A percentile compares a stretch with the other conserved stretches of the same genome.
These are phyloP conservation scores for Leptodontidium sp. DNA, from an alignment of 2,329 filamentous ascomycete genomes.

Conservation along the genomic window DNA sequence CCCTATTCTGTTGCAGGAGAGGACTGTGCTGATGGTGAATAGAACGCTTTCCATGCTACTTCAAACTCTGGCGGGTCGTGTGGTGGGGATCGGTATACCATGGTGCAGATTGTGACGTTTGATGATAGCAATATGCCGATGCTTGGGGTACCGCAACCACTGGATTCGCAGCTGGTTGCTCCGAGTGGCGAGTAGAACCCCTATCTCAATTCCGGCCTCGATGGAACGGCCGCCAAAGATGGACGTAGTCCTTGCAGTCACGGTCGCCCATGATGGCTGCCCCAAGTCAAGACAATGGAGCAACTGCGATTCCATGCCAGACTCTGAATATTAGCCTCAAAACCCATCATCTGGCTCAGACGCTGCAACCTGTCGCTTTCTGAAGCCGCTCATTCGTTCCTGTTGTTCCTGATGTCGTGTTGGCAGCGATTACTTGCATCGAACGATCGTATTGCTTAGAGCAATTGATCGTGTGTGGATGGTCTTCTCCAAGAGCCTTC, in stretches of 20 bases:
- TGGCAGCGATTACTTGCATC: neutral
- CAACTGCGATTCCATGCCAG: neutral
- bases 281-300: neutral
- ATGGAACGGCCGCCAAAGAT: too few relatives aligned
- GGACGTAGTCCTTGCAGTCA: too few relatives aligned
- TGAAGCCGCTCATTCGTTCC: neutral
- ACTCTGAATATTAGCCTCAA: too few relatives aligned
- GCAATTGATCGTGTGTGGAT: slow-evolving; percentile 12
- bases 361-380: neutral
- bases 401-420: neutral
- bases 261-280: too few relatives aligned
- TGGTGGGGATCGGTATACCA: neutral
- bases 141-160: neutral
- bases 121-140: neutral
- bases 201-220: too few relatives aligned
- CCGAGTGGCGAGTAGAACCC: slow-evolving; percentile 6
- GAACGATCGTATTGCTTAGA: neutral
- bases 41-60: slow-evolving; percentile 15
- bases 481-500: slow-evolving; percentile 22
- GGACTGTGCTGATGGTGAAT: neutral
- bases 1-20: too few relatives aligned
- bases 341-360: too few relatives aligned
- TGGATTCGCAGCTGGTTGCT: neutral
- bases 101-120: slow-evolving; percentile 13
- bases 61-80: neutral